A percentile compares a stretch with the other conserved stretches of the same genome.
Conservation (phyloP, 371 early-diverging fungal species). For the Mortierella sp. region DNA sequence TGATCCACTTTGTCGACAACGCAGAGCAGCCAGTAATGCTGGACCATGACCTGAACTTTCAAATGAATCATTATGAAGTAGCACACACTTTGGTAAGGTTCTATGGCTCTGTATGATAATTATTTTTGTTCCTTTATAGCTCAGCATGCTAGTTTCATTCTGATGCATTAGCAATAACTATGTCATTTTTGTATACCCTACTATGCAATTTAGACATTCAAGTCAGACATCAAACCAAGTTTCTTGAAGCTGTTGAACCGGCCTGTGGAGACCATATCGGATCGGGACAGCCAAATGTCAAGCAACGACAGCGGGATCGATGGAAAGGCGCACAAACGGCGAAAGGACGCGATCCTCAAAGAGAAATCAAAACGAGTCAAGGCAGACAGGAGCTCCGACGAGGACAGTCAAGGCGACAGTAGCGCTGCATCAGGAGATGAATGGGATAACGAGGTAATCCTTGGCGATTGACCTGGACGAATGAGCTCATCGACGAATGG, state of each 20-base stretch:
- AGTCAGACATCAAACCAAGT: constrained; percentile 41
- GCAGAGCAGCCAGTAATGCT: constrained; percentile 63
- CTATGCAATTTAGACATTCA: constrained; percentile 29
- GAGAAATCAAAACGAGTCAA: constrained; percentile 47
- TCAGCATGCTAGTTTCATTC: not conserved
- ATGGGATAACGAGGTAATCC: constrained; percentile 34
- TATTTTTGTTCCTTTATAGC: not conserved
- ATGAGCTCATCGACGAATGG: not conserved
- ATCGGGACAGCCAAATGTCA: constrained; percentile 28
- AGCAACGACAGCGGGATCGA: constrained; percentile 46
- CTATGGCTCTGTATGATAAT: not conserved
- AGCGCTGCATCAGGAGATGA: constrained; percentile 51
- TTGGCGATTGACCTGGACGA: too few relatives aligned
- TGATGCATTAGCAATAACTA: not conserved
- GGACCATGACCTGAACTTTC: constrained; percentile 76
- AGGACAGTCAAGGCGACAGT: constrained; percentile 47
- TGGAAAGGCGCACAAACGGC: constrained; percentile 43
- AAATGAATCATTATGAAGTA: constrained; percentile 65
- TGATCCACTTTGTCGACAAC: constrained; percentile 69
- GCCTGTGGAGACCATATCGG: constrained; percentile 19
- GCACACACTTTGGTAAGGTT: constrained; percentile 59
- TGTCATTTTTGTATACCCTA: not conserved
- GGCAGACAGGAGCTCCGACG: constrained; percentile 48
- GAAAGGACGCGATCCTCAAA: constrained; percentile 34
- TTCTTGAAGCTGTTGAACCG: constrained; percentile 45